Evolutionary conservation across 1,139 yeast species (phyloP).

Genomic region (Scheffersomyces stambukii): DNA sequence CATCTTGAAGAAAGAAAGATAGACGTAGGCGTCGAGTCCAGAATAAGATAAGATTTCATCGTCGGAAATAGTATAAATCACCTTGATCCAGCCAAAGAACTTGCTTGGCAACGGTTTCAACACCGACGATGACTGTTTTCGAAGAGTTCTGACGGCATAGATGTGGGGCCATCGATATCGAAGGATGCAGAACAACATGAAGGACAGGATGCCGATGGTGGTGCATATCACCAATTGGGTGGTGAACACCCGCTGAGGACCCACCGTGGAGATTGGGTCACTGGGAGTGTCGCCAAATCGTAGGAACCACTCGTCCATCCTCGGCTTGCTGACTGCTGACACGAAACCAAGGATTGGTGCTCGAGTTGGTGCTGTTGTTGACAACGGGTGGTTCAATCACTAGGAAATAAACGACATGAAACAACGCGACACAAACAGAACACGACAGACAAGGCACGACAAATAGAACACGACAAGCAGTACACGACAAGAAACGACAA

Average conservation of each 20-base stretch:
- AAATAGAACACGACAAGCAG: no score
- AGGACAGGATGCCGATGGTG: conserved; percentile 32
- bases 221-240: conserved; percentile 39
- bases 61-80: conserved; percentile 33
- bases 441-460: no score
- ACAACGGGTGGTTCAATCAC: no score
- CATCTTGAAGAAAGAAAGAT: conserved; percentile 42
- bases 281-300: background rate
- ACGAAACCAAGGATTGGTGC: no score
- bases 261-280: conserved; percentile 15
- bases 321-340: no score
- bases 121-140: conserved; percentile 19
- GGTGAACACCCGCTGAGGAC: conserved; percentile 43
- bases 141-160: conserved; percentile 45
- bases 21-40: conserved; percentile 46
- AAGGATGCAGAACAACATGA: conserved; percentile 37
- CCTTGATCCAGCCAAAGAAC: conserved; percentile 40
- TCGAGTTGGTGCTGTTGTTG: no score
- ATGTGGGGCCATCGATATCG: conserved; percentile 49
- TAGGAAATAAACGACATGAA: no score
- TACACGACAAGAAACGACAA: no score
- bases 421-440: no score
- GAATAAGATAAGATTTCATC: conserved; percentile 38
- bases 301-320: no score
- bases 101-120: conserved; percentile 35